phyloP scores from a whole-genome alignment of 169 alveolate genomes.

The Plasmodium blacklocki region DNA sequence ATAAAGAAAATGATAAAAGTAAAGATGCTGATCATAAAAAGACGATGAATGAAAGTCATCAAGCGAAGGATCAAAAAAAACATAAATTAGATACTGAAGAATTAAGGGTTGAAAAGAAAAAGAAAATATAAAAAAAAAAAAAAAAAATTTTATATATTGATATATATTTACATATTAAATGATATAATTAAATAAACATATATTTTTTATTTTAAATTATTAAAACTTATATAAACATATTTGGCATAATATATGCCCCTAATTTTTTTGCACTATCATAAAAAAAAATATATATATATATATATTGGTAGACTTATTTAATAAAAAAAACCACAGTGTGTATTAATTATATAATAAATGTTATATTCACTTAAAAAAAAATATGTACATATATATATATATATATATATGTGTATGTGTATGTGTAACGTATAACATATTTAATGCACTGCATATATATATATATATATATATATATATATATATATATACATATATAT shows the following conservation, averaged over 20 bases:
- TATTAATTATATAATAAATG: too few relatives aligned
- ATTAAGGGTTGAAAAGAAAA: background rate
- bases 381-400: too few relatives aligned
- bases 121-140: background rate
- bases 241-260: too few relatives aligned
- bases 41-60: background rate
- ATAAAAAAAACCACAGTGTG: too few relatives aligned
- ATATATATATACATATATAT: background rate
- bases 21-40: background rate
- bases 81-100: slow-evolving; percentile 34
- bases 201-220: too few relatives aligned
- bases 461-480: background rate
- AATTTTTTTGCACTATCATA: too few relatives aligned
- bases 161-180: too few relatives aligned
- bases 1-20: background rate
- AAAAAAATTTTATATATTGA: background rate
- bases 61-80: slow-evolving; percentile 33
- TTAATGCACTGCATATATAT: background rate
- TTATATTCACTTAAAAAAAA: too few relatives aligned
- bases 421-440: background rate
- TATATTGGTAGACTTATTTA: too few relatives aligned
- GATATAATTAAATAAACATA: too few relatives aligned
- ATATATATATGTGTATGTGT: background rate
- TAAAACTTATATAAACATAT: too few relatives aligned
- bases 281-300: too few relatives aligned